Base-by-base conservation (phyloP, 257 asterid species). In the Striga asiatica region DNA sequence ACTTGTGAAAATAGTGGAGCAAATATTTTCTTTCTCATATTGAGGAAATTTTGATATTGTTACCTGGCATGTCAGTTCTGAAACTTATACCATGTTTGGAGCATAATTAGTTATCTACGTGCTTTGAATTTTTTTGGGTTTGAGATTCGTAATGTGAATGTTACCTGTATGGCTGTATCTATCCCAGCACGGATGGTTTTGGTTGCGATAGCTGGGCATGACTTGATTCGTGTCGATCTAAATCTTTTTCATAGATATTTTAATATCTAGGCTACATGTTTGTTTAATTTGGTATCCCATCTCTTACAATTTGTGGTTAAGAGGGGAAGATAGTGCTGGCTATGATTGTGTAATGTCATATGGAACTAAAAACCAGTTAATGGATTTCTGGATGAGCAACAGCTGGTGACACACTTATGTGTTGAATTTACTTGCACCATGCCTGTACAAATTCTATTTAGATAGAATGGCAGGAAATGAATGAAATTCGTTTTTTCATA, bases 1-100 rank as follows among this genome's bases (percentile, higher is more conserved):
- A 55, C 42, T 55, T 66, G 62, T 56, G 56, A 50, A 54, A 25
- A 13, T 13, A 31, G 8, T 38, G 25, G 50, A 27, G 45, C 18
- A 28, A 28, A 11, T 35, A 17, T 18, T 38, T n/a, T 47, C 29
- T 47, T 54, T 56, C 61, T 53, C 48, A 50, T 28, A 25, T 54
- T 70, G 20, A 41, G 3, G 21, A 46, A 19, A 5, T 37, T 18
- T 53, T 23, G 45, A 32, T 14, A 50, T 16, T 32, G 43, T 21
- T 28, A 46, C 21, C 39, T 56, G 57, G 29, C 18, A 12, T 8
- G 6, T 31, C 57, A 37, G 3, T 37, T 18, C 22, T 39, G 37
- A 17, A 21, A 10, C 45, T 13, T 42, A 19, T 9, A 2, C 8
- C 13, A n/a, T 13, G 50, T 22, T 22, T 35, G 50, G 14, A 23